Evolutionary conservation across 2,329 filamentous ascomycete species (phyloP).

Genomic region (Tolypocladium album): DNA sequence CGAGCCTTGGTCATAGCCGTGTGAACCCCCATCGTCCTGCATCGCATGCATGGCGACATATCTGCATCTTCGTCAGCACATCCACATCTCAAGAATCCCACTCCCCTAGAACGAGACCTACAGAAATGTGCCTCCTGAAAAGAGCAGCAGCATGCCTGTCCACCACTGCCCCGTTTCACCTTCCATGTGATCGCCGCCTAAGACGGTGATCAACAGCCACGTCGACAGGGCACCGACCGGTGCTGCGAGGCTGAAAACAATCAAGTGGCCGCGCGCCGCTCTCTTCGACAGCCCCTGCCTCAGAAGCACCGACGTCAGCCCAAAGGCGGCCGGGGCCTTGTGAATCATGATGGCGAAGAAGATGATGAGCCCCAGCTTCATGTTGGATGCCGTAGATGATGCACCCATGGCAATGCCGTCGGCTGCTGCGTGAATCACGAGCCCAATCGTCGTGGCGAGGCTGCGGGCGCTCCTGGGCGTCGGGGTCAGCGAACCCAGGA

Average conservation of each 20-base stretch:
- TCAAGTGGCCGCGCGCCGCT: slow-evolving; percentile 70
- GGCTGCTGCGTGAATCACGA: slow-evolving; percentile 93
- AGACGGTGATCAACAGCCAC: slow-evolving; percentile 65
- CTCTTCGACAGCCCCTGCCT: slow-evolving; percentile 88
- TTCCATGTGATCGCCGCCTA: slow-evolving; percentile 50
- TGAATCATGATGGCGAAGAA: slow-evolving; percentile 97
- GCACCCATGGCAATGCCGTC: slow-evolving; percentile 95
- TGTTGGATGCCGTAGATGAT: slow-evolving; percentile 64
- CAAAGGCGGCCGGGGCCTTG: slow-evolving; percentile 93
- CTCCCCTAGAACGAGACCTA: slow-evolving; percentile 35
- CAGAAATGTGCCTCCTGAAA: slow-evolving; percentile 92
- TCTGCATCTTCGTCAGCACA: slow-evolving; percentile 29
- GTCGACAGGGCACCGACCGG: slow-evolving; percentile 77
- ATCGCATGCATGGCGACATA: slow-evolving; percentile 99
- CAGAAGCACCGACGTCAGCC: slow-evolving; percentile 77
- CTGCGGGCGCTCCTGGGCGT: slow-evolving; percentile 49
- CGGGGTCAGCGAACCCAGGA: slow-evolving; percentile 46
- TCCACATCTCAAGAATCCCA: neutral
- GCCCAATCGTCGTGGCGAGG: slow-evolving; percentile 76
- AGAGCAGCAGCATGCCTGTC: slow-evolving; percentile 87
- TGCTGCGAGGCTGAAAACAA: slow-evolving; percentile 85
- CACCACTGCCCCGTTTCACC: slow-evolving; percentile 66
- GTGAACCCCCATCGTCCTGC: slow-evolving; percentile 58
- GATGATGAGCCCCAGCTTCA: slow-evolving; percentile 76
- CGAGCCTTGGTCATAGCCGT: slow-evolving; percentile 39